Conservation (phyloP, 2,329 filamentous ascomycete genomes). For the Trichophyton schoenleinii region DNA sequence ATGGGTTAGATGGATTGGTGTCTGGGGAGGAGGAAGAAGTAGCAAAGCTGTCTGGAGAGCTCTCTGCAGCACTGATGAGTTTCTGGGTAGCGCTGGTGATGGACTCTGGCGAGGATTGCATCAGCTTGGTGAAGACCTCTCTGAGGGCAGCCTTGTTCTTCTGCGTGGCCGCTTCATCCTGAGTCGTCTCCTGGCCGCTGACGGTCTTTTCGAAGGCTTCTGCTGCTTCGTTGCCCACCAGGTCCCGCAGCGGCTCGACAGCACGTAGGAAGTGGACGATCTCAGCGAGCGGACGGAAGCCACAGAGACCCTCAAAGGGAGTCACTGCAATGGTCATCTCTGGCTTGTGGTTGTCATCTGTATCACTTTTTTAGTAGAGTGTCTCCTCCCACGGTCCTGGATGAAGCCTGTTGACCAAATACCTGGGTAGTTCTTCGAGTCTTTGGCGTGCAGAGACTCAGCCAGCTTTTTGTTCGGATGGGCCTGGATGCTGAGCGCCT, state of each 20-base stretch:
- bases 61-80: constrained; percentile 58
- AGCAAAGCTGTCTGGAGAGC: constrained; percentile 60
- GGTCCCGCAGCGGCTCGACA: constrained; percentile 49
- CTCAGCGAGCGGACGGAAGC: constrained; percentile 78
- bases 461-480: constrained; percentile 93
- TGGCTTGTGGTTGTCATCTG: constrained; percentile 96
- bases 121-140: constrained; percentile 61
- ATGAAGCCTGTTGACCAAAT: background rate
- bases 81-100: constrained; percentile 53
- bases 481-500: constrained; percentile 92
- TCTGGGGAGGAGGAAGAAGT: constrained; percentile 29
- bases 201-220: constrained; percentile 46
- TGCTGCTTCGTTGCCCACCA: constrained; percentile 45
- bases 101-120: constrained; percentile 59
- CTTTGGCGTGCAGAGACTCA: constrained; percentile 70
- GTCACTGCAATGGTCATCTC: constrained; percentile 99
- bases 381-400: background rate
- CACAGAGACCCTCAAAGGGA: constrained; percentile 88
- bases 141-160: constrained; percentile 69
- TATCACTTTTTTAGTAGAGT: background rate
- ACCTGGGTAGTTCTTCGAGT: constrained; percentile 84
- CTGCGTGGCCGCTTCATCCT: constrained; percentile 33
- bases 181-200: constrained; percentile 44
- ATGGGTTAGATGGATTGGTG: constrained; percentile 28
- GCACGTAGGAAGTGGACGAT: constrained; percentile 70